Conservation (phyloP, 2,329 filamentous ascomycete species). For the Penicillium sclerotigenum region DNA sequence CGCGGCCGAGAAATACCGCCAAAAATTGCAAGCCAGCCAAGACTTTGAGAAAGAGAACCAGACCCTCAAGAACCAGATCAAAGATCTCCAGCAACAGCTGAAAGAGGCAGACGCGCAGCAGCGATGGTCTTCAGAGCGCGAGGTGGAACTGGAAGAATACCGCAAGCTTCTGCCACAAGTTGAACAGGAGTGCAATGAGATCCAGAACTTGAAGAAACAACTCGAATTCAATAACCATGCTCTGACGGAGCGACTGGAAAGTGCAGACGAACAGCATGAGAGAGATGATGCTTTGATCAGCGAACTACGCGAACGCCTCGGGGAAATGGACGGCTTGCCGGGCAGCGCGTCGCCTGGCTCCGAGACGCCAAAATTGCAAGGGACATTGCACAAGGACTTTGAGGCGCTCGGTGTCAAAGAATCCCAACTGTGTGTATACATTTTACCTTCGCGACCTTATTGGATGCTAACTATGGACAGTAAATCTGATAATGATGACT, state of each 20-base stretch:
- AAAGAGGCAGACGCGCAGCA: slow-evolving; percentile 45
- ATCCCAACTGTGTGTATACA: slow-evolving; percentile 37
- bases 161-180: slow-evolving; percentile 46
- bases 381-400: slow-evolving; percentile 43
- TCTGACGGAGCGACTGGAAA: slow-evolving; percentile 44
- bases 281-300: slow-evolving; percentile 43
- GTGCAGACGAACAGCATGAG: slow-evolving; percentile 43
- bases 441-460: not conserved
- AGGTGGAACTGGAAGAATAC: slow-evolving; percentile 45
- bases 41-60: slow-evolving; percentile 50
- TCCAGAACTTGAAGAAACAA: slow-evolving; percentile 48
- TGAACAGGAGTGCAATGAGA: slow-evolving; percentile 48
- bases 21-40: slow-evolving; percentile 49
- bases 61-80: slow-evolving; percentile 45
- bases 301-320: slow-evolving; percentile 42
- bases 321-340: slow-evolving; percentile 42
- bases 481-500: slow-evolving; percentile 42
- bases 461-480: slow-evolving; percentile 28
- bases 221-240: slow-evolving; percentile 50
- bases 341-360: slow-evolving; percentile 40
- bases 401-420: slow-evolving; percentile 41
- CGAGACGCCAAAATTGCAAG: slow-evolving; percentile 40
- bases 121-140: slow-evolving; percentile 39
- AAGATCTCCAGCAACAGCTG: slow-evolving; percentile 47
- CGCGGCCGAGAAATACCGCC: slow-evolving; percentile 49